Conservation (phyloP, 345 rosid genomes). For the Populus euphratica region DNA sequence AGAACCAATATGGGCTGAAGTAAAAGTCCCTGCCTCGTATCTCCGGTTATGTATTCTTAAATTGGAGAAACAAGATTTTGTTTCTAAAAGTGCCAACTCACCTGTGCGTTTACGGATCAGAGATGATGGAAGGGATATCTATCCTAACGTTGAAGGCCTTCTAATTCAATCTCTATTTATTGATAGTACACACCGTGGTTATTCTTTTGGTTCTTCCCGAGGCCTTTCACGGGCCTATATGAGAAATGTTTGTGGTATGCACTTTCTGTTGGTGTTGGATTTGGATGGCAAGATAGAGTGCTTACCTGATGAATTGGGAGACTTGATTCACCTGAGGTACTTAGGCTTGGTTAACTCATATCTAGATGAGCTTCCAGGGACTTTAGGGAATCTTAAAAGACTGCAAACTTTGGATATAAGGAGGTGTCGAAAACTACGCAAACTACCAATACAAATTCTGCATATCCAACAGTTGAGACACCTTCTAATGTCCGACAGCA, state of each 20-base stretch:
- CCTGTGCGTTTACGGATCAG: too few species aligned
- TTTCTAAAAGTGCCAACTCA: too few species aligned
- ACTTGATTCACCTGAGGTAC: constrained; percentile 14
- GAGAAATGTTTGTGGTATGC: too few species aligned
- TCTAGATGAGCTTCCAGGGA: constrained; percentile 12
- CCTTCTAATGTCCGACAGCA: constrained; percentile 4
- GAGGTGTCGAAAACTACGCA: not conserved
- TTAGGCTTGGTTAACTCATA: not conserved
- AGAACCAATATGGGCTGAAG: rapidly evolving
- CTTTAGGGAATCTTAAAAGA: constrained; percentile 11
- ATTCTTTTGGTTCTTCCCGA: too few species aligned
- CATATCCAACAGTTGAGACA: constrained; percentile 14
- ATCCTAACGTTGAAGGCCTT: too few species aligned
- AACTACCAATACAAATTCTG: not conserved
- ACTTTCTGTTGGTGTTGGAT: constrained; percentile 16
- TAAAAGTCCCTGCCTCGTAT: too few species aligned
- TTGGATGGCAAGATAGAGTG: not conserved
- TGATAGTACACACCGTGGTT: rapidly evolving
- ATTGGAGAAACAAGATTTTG: too few species aligned
- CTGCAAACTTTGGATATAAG: constrained; percentile 15
- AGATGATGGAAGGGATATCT: too few species aligned
- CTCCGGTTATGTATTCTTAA: too few species aligned
- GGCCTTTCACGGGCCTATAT: too few species aligned
- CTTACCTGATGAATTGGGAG: constrained; percentile 16
- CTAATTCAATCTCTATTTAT: too few species aligned